Base-by-base conservation (phyloP, 257 asterid genomes). In the Cynanchum wilfordii region DNA sequence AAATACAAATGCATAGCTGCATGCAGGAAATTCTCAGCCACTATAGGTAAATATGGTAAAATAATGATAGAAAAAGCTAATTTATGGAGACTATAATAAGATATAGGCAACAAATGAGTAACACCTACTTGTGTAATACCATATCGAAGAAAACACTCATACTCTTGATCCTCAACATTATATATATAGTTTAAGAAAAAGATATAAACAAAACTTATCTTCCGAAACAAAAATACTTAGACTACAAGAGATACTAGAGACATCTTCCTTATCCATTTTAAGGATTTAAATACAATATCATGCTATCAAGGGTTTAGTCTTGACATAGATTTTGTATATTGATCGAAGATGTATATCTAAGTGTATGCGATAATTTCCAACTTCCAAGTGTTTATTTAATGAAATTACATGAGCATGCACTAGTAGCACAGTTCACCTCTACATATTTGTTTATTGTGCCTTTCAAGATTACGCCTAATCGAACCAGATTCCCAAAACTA, bases 1-100 rank as follows among this genome's bases (percentile, higher is more conserved):
- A 79, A 69, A 83, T 80, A 40, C 71, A 74, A 78, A 73, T 42
- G 76, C 86, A 82, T 66, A 82, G 82, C 86, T 83, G 82, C 82
- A 83, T 47, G 64, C 10, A 71, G n/a, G 40, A 24, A 52, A 22
- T 12, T 20, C 8, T 15, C 66, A 68, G 69, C 44, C 38, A 30
- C 42, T 17, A 68, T 3, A 25, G 29, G 50, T 68, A 40, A 11
- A 74, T 29, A 50, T 3, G 5, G 30, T 10, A 36, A 60, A 45
- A 45, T 10, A 30, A 62, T 24, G 5, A 3, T 20, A 40, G 56
- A 47, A 42, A 60, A 30, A 13, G 50, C 11, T 19, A 24, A 60
- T 29, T 2, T 5, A 27, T 20, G 3, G 76, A 27, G 13, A 19
- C 33, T 42, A 67, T 57, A 22, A 15, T 24, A 55, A 44, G n/a